Base-by-base conservation (phyloP, 306 rosid genomes). In the Castanospermum australe region DNA sequence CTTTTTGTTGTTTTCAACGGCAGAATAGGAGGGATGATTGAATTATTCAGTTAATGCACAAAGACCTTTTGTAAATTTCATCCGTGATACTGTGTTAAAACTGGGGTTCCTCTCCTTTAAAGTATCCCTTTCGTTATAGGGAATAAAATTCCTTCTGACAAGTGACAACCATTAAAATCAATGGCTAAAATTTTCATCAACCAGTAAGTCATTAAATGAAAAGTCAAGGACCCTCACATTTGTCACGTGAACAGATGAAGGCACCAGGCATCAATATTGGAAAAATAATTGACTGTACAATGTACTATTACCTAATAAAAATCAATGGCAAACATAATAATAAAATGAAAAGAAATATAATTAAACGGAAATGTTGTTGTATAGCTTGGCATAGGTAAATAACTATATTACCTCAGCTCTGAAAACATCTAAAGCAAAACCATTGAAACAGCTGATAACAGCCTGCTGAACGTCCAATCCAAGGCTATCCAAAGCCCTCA, bases 391-490 rank as follows among this genome's bases (percentile, higher is more conserved):
- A 33, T 18, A 25, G 41, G 30, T 6, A 47, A 68, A 75, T n/a
- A 48, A 73, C 11, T 60, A 38, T 75, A 44, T 59, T 59, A 92
- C 97, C 97, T 92, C 97, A 13, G 97, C 96, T 36, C 90, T 88
- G 80, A 89, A 90, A 55, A 92, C 87, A 42, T 92, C 97, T 68
- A 92, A 81, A 71, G 93, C 91, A 72, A 92, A 92, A 18, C 96
- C 97, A 82, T 92, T 89, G 88, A 92, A 92, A 81, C 96, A 92
- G 78, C 97, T 92, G 56, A 92, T 86, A 30, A 92, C 96, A 45
- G 96, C 97, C 67, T 92, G 96, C 79, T 92, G 97, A 73, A 92
- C 82, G 59, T 92, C 97, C 76, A 92, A 74, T 28, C 97, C 97
- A 18, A 92, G 96, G 77, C 71, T 83, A 50, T 92, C 97, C 82